phyloP scores from a whole-genome alignment of 2,329 filamentous ascomycete species.

The Leptographium flavum region DNA sequence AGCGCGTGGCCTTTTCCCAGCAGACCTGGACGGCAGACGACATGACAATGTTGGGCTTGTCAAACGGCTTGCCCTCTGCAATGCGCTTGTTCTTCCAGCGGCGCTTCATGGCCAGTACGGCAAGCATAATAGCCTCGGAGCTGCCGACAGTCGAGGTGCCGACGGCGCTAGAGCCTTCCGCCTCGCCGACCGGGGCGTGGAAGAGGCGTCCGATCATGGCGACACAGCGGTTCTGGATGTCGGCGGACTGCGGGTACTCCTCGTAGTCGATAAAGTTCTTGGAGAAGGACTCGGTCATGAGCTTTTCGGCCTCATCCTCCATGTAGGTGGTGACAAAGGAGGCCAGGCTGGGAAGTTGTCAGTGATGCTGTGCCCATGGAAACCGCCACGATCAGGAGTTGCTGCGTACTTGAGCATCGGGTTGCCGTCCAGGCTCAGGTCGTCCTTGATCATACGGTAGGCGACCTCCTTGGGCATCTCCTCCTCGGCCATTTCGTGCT shows the following conservation, averaged over 20 bases:
- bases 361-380: neutral
- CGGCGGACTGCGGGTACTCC: constrained; percentile 66
- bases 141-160: constrained; percentile 83
- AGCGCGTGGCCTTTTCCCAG: constrained; percentile 85
- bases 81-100: constrained; percentile 79
- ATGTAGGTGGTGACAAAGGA: constrained; percentile 96
- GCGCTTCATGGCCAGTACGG: constrained; percentile 84
- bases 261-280: constrained; percentile 95
- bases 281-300: constrained; percentile 82
- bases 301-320: constrained; percentile 92
- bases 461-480: constrained; percentile 89
- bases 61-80: constrained; percentile 66
- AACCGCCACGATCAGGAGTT: constrained; percentile 1
- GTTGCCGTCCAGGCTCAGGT: constrained; percentile 80
- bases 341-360: constrained; percentile 46
- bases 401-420: constrained; percentile 61
- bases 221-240: constrained; percentile 85
- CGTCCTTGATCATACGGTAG: constrained; percentile 96
- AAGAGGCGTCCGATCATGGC: constrained; percentile 85
- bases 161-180: constrained; percentile 48
- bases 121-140: constrained; percentile 78
- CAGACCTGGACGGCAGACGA: constrained; percentile 91
- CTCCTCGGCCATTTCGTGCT: constrained; percentile 68
- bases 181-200: constrained; percentile 49
- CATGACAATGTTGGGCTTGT: constrained; percentile 87